A percentile compares a stretch with the other conserved stretches of the same genome.
phyloP scores from a whole-genome alignment of 257 asterid genomes.

The Capsicum pubescens region DNA sequence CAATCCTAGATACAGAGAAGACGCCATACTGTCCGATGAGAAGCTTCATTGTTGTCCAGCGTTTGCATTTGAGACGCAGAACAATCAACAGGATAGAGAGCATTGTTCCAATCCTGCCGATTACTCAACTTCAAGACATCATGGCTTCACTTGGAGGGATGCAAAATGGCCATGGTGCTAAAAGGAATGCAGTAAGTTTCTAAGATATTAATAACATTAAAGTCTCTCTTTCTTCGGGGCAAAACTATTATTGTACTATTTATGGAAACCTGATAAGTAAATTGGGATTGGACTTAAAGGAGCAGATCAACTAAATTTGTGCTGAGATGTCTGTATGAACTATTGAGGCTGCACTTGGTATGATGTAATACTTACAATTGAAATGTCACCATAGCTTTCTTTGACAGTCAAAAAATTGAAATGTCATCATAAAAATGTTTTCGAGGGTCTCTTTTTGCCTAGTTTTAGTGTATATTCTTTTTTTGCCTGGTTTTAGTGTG shows the following conservation, averaged over 20 bases:
- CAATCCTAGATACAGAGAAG: conserved; percentile 60
- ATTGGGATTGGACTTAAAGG: neutral
- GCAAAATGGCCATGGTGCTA: conserved; percentile 97
- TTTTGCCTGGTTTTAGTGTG: too few species aligned
- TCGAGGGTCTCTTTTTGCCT: too few species aligned
- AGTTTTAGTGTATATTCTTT: too few species aligned
- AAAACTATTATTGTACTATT: neutral
- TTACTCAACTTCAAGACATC: conserved; percentile 38
- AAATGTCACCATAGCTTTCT: too few species aligned
- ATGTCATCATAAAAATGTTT: too few species aligned
- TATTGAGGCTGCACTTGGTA: neutral
- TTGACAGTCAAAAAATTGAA: too few species aligned
- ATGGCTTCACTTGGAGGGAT: conserved; percentile 74
- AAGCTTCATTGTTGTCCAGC: conserved; percentile 50
- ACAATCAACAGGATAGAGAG: conserved; percentile 38
- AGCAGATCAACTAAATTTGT: neutral
- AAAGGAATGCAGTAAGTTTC: conserved; percentile 21
- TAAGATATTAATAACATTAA: neutral
- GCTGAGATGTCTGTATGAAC: neutral
- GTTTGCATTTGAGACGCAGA: conserved; percentile 32
- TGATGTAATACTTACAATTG: neutral
- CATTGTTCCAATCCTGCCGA: conserved; percentile 27
- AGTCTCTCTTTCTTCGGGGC: neutral
- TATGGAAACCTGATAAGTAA: neutral
- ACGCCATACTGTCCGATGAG: conserved; percentile 44